Evolutionary conservation across 208 protist species (phyloP), one percentile per base, ranked within the genome.

Genomic region (Acanthamoeba lenticulata): DNA sequence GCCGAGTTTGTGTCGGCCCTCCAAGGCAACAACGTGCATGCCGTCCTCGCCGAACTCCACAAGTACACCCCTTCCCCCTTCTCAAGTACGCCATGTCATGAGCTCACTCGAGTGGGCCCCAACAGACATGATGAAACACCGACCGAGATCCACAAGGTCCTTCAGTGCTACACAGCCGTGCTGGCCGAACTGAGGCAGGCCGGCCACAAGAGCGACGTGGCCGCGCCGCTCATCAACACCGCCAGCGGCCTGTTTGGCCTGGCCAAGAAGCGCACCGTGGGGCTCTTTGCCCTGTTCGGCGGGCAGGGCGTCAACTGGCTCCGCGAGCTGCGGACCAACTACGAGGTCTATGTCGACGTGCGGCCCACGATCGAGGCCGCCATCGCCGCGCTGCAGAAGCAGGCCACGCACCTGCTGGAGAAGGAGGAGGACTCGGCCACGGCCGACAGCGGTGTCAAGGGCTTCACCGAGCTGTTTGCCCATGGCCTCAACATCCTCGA

Each of bases 271-370:
- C 9, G 81, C 34, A n/a, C 36, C 1, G 92, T 29, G 15, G 92
- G 77, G 11, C 62, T 94, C 38, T 94, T 94, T 90, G 92, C 77
- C 5, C 36, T 90, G 52, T 94, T 94, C 29, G 72, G 72, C 52
- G 93, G 93, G 11, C 93, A 95, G 88, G 93, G 86, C 55, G 81
- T 74, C 29, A 69, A 62, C 36, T 95, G 88, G 86, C 93, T 95
- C 21, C 42, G 27, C n/a, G 93, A 95, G 89, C 88, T 95, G 62
- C 38, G 88, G 55, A 92, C 83, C 44, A 92, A 85, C 62, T 94
- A 94, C 29, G n/a, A 47, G 27, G 52, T 77, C 29, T 95, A 95
- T 34, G n/a, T 86, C 52, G 57, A 69, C 47, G 93, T 94, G 90
- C 79, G 93, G 11, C 49, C 55, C 29, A 57, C 24, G 15, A 94